phyloP scores from a whole-genome alignment of 768 basidiomycete genomes.

The Leccinum imitatum region DNA sequence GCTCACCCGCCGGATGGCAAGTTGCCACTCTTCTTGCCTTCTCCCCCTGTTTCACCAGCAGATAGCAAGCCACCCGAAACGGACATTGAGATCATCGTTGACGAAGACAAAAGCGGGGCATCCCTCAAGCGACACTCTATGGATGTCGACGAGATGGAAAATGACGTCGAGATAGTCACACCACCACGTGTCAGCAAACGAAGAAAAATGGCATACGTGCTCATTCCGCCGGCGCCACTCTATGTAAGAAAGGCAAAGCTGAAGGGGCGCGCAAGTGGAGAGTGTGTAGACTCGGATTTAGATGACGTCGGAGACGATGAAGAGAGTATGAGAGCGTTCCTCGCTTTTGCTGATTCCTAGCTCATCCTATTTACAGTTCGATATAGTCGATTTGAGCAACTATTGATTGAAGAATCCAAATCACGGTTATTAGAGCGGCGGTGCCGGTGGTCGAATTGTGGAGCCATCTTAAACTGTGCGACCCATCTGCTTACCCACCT shows the following conservation, averaged over 20 bases:
- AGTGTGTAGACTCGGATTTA: constrained; percentile 17
- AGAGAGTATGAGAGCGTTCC: constrained; percentile 32
- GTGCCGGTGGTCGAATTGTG: constrained; percentile 65
- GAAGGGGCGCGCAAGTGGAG: constrained; percentile 16
- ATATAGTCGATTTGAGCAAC: constrained; percentile 38
- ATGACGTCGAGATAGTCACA: not conserved
- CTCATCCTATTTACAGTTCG: constrained; percentile 39
- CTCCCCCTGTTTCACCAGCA: constrained; percentile 38
- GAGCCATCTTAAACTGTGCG: constrained; percentile 51
- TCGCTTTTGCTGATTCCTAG: constrained; percentile 22
- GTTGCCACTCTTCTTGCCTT: constrained; percentile 51
- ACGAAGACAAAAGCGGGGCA: constrained; percentile 1
- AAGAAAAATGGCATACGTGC: constrained; percentile 29
- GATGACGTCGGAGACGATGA: constrained; percentile 24
- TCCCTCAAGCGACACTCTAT: constrained; percentile 24
- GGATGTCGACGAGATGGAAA: constrained; percentile 15
- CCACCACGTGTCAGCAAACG: constrained; percentile 23
- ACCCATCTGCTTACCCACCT: constrained; percentile 52
- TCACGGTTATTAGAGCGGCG: constrained; percentile 44
- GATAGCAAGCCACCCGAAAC: constrained; percentile 22
- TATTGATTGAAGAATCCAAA: constrained; percentile 48
- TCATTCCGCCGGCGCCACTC: constrained; percentile 28
- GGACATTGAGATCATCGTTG: constrained; percentile 18
- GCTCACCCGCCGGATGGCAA: constrained; percentile 17
- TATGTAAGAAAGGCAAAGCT: constrained; percentile 21